Base-by-base conservation (phyloP, 108 stramenopile genomes). In the Chaetoceros tenuissimus region DNA sequence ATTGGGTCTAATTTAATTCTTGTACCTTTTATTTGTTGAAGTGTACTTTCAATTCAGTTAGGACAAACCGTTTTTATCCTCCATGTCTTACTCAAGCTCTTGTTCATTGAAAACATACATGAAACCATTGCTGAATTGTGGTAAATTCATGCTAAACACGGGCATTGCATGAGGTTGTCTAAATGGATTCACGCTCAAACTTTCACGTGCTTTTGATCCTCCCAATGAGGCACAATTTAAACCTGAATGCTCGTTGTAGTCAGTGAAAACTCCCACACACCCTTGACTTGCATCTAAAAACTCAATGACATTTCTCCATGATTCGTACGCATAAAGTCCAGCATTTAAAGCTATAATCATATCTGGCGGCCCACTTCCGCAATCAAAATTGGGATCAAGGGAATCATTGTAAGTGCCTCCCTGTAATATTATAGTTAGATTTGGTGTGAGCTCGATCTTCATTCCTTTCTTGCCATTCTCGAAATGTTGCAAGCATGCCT, bases 201-300 rank as follows among this genome's bases (percentile, higher is more conserved):
- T 82, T 47, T 75, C 53, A 20, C 83, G 72, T 30, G 74, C 66
- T 44, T 67, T 59, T 27, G 63, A 50, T 27, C 88, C 88, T 23
- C 92, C 92, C 31, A 94, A 50, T 28, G 71, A 60, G 18, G 92
- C 92, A 59, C 92, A 94, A 51, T 89, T 85, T 27, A 82, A 51
- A 0, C 87, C 92, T 47, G 79, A 81, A 55, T 84, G 75, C 57
- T 89, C 92, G 59, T 94, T 94, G 69, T 94, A 94, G 59, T 94
- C 92, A 17, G 87, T 79, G 53, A 94, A 94, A 13, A 94, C 82
- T 0, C 85, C 92, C 25, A 85, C 64, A 8, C 81, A 77, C 51
- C 72, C 73, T 20, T 46, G 44, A 54, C 82, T 53, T 22, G 71
- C 49, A 48, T 83, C 48, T 7, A 87, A 61, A 55, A 72, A 94